Conservation (phyloP, 2,329 filamentous ascomycete species). For the Blastomyces parvus region DNA sequence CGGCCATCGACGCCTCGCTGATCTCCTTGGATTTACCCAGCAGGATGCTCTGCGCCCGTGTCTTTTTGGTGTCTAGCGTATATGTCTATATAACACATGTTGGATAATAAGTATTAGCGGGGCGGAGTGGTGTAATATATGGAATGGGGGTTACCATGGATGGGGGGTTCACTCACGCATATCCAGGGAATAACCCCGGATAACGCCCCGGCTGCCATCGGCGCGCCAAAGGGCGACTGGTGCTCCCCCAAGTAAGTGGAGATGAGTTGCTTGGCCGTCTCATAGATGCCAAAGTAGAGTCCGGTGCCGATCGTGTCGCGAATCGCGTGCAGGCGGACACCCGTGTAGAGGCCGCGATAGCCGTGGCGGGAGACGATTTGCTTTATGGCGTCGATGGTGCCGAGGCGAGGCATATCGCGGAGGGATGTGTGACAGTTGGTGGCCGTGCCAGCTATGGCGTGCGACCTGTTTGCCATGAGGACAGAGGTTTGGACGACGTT, state of each 20-base stretch:
- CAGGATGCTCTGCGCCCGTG: conserved; percentile 40
- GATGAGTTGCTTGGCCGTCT: conserved; percentile 39
- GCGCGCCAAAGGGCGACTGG: conserved; percentile 35
- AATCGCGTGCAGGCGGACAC: conserved; percentile 37
- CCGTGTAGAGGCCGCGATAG: conserved; percentile 37
- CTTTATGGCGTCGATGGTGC: conserved; percentile 34
- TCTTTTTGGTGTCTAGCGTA: conserved; percentile 41
- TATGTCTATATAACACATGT: conserved; percentile 32
- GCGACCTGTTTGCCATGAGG: conserved; percentile 34
- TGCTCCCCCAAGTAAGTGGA: conserved; percentile 36
- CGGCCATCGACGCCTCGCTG: conserved; percentile 32
- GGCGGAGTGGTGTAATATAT: not conserved
- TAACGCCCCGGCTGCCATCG: conserved; percentile 38
- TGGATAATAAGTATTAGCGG: not conserved
- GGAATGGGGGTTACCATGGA: not conserved
- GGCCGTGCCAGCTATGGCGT: conserved; percentile 26
- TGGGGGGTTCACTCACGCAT: conserved; percentile 30
- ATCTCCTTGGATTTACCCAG: conserved; percentile 36
- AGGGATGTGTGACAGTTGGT: conserved; percentile 25
- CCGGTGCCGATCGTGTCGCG: conserved; percentile 39
- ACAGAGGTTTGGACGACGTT: conserved; percentile 43
- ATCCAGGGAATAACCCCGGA: conserved; percentile 42
- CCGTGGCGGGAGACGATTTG: conserved; percentile 38
- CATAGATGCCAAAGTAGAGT: conserved; percentile 40
- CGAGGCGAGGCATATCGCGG: conserved; percentile 32